A percentile compares a stretch with the other conserved stretches of the same genome.
phyloP scores from a whole-genome alignment of 2,329 filamentous ascomycete species.

The Fusarium sp. region DNA sequence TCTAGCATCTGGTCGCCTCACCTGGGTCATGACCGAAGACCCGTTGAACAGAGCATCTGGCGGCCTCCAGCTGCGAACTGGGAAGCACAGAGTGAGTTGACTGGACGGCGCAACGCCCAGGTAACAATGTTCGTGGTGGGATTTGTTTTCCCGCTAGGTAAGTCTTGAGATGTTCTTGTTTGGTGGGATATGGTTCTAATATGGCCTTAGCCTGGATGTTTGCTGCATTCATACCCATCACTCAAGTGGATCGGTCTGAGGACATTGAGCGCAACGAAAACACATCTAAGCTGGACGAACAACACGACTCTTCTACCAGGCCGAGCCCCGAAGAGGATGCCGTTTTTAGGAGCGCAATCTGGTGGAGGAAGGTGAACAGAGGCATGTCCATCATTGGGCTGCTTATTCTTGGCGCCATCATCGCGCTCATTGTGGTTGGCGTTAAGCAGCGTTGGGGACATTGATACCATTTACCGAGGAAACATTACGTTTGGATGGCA shows the following conservation, averaged over 20 bases:
- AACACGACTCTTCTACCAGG: slow-evolving; percentile 51
- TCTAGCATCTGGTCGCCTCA: slow-evolving; percentile 80
- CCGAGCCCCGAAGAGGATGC: slow-evolving; percentile 55
- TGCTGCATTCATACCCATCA: slow-evolving; percentile 78
- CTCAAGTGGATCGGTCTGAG: slow-evolving; percentile 63
- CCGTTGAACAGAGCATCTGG: slow-evolving; percentile 72
- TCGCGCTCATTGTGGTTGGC: slow-evolving; percentile 64
- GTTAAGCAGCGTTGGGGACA: slow-evolving; percentile 61
- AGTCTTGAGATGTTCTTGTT: slow-evolving; percentile 44
- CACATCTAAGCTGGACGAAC: slow-evolving; percentile 54
- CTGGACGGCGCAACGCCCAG: slow-evolving; percentile 78
- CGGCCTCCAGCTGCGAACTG: slow-evolving; percentile 77
- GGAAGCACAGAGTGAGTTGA: slow-evolving; percentile 67
- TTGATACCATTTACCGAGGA: slow-evolving; percentile 32
- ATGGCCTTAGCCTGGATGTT: slow-evolving; percentile 76
- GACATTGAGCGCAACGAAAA: slow-evolving; percentile 62
- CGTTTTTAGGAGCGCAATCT: slow-evolving; percentile 63
- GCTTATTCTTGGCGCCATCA: slow-evolving; percentile 63
- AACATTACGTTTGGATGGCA: slow-evolving; percentile 35
- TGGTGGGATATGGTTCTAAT: slow-evolving; percentile 26
- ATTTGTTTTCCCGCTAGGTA: slow-evolving; percentile 80
- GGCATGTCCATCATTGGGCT: slow-evolving; percentile 67
- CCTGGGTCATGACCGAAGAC: slow-evolving; percentile 70
- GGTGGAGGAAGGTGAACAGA: slow-evolving; percentile 70
- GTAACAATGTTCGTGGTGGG: slow-evolving; percentile 79